A percentile compares a stretch with the other conserved stretches of the same genome.
These are phyloP conservation scores for Silene uniflora DNA, from an alignment of 148 eudicot species.

Conservation along the genomic window DNA sequence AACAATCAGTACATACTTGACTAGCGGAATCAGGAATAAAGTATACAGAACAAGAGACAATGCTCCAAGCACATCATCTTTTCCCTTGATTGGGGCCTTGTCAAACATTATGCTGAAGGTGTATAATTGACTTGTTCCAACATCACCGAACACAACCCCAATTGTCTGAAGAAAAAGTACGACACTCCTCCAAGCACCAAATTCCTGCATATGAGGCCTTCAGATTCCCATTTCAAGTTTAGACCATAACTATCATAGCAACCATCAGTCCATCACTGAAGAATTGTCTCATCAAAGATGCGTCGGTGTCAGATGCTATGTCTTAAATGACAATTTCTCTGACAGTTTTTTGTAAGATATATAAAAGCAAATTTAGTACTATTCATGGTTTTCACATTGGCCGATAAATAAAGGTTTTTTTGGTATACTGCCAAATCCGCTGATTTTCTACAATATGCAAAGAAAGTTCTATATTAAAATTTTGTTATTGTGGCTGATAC, in stretches of 20 bases:
- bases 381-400: too few species aligned
- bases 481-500: background rate
- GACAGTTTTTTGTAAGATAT: background rate
- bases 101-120: constrained; percentile 94
- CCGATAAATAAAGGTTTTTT: too few species aligned
- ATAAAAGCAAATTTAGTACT: too few species aligned
- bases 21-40: constrained; percentile 64
- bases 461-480: background rate
- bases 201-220: constrained; percentile 62
- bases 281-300: constrained; percentile 2
- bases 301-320: background rate
- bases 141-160: constrained; percentile 97
- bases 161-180: constrained; percentile 72
- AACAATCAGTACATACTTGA: constrained; percentile 84
- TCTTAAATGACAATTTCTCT: background rate
- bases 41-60: constrained; percentile 88
- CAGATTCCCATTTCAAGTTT: constrained; percentile 12
- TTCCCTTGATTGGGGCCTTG: constrained; percentile 80
- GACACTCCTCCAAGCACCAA: constrained; percentile 56
- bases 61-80: constrained; percentile 92
- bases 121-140: constrained; percentile 93
- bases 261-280: background rate
- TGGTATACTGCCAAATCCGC: background rate
- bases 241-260: background rate
- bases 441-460: background rate